Percentiles rank a stretch among this genome's conserved stretches.
phyloP scores from a whole-genome alignment of 306 rosid species.

The Vigna trinervia region DNA sequence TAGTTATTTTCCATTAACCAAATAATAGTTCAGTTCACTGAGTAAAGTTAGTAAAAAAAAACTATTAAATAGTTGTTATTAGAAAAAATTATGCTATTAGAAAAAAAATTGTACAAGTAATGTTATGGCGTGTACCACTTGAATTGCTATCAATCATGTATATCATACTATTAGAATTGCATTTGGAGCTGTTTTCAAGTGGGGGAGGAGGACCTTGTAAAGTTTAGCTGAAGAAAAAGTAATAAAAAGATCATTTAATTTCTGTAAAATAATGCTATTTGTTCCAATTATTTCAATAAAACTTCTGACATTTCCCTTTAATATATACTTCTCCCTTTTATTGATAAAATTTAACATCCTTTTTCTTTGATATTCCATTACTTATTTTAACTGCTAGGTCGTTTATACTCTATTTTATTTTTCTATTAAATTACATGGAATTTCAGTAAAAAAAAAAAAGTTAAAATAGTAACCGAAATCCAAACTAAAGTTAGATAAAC shows the following conservation, averaged over 20 bases:
- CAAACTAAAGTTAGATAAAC: neutral
- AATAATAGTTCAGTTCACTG: too few relatives aligned
- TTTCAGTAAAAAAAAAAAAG: neutral
- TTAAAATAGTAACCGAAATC: neutral
- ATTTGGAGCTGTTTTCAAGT: neutral
- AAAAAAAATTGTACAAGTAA: neutral
- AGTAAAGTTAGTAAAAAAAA: neutral
- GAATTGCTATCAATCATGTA: neutral
- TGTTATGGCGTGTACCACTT: neutral
- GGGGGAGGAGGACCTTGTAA: neutral
- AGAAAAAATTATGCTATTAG: neutral
- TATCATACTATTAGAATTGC: neutral
- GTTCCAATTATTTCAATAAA: neutral
- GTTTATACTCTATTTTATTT: neutral
- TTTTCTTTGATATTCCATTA: neutral
- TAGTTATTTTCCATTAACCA: neutral
- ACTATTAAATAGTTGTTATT: neutral
- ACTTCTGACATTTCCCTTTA: neutral
- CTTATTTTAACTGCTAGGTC: neutral
- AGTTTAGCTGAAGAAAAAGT: neutral
- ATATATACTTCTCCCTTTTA: neutral
- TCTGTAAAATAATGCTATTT: neutral
- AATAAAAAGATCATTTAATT: neutral
- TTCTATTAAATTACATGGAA: neutral
- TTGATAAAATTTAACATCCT: too few relatives aligned